Evolutionary conservation across 2,329 filamentous ascomycete species (phyloP), one percentile per base, ranked within the genome.

Genomic region (Paecilomyces sp.): DNA sequence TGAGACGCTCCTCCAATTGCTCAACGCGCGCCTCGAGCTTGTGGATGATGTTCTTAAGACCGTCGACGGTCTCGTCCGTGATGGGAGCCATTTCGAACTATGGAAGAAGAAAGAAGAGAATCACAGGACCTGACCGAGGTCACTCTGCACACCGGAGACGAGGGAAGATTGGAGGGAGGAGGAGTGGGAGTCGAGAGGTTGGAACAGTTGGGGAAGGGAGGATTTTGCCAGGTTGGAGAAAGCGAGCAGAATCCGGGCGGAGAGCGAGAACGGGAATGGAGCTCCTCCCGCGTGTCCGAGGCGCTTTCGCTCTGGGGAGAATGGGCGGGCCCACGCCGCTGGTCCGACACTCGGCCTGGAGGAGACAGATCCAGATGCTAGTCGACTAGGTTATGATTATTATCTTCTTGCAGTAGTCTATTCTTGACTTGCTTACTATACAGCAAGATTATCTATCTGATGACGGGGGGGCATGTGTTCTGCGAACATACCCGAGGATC

Each of bases 1-100:
- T 73, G 61, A 94, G 81, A 74, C 86, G 87, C 72, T 83, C 78
- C 79, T 99, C 94, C 67, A 99, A 85, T 73, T 90, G 85, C 77
- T 89, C 87, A 70, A 99, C 89, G 72, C 93, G 89, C 74, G 85
- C 81, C 80, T 97, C 92, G 69, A 99, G 88, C 79, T 86, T 85
- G 74, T 85, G 82, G 75, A 97, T 88, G 72, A 92, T 85, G 80
- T 88, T 85, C 81, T 92, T 92, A 72, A 97, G 86, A 79, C 88
- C 85, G 77, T 92, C 87, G 74, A 96, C 86, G 65, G 79, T 76
- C 75, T 92, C 86, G 74, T 94, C 90, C 75, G 90, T 88, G 78
- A 93, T 87, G 74, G 90, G 89, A 78, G 91, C 90, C 92, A 97
- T 97, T 83, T 83, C 78, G 76, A 74, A 56, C 57, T 61, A 57